Evolutionary conservation across 106 monocot species (phyloP).

Genomic region (Posidonia australis): DNA sequence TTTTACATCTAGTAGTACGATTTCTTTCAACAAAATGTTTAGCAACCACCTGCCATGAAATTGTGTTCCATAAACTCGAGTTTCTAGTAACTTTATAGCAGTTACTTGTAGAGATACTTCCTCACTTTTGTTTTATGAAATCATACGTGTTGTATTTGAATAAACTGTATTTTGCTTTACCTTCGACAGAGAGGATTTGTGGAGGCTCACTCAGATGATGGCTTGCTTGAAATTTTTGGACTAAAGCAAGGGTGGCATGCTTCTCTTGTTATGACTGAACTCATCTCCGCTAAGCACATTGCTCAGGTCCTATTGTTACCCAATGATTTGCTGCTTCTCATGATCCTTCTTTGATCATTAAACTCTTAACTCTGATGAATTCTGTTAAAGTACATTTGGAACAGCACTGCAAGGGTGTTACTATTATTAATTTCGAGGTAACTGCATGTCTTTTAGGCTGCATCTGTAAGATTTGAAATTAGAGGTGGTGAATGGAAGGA

Average conservation of each 20-base stretch:
- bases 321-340: neutral
- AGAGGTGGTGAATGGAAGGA: constrained; percentile 62
- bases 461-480: constrained; percentile 69
- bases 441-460: constrained; percentile 34
- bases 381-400: too few species aligned
- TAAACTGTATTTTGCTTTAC: neutral
- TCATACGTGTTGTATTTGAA: neutral
- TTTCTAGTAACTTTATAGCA: too few species aligned
- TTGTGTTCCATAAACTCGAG: too few species aligned
- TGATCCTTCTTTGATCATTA: neutral
- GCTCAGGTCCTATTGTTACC: constrained; percentile 54
- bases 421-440: neutral
- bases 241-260: constrained; percentile 99
- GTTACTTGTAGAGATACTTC: too few species aligned
- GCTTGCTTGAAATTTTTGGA: constrained; percentile 91
- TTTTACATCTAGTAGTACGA: too few species aligned
- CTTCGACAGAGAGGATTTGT: constrained; percentile 73
- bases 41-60: too few species aligned
- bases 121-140: constrained; percentile 2
- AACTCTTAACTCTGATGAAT: neutral
- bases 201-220: constrained; percentile 88
- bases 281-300: constrained; percentile 88
- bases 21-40: too few species aligned
- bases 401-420: too few species aligned
- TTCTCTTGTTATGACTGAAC: constrained; percentile 89